Evolutionary conservation across 768 basidiomycete genomes (phyloP), one percentile per base, ranked within the genome.

Genomic region (Russula olivacea): DNA sequence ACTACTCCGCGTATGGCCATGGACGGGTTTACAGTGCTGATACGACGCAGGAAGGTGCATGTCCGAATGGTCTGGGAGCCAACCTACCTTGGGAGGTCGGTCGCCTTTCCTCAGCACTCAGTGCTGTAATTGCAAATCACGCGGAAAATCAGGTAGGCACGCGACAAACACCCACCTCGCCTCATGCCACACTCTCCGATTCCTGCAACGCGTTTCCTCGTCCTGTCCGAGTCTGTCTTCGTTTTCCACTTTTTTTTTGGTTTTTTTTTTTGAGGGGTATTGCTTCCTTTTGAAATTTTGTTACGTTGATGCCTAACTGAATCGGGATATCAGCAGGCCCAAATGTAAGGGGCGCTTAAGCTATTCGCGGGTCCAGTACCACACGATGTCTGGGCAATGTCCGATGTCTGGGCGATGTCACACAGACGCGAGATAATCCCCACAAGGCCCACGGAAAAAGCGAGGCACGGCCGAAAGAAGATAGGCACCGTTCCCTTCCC

Each of bases 281-380:
- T 12, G 11, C 11, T 47, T 47, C 45, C 45, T 47, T 47, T 47
- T 47, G 7, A 12, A 41, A 32, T 3, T n/a, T 23, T 34, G 17
- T 54, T 54, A 54, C 47, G 49, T 45, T 41, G 48, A 28, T 54
- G 14, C 4, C 51, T 51, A 55, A 32, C 54, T 38, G 48, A 10
- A 55, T 64, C 54, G 28, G 48, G 58, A 38, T 11, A 23, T 54
- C 36, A 32, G 36, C 36, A 53, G 25, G 8, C 40, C 55, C 23
- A 19, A 51, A 12, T 32, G 34, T 55, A 30, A n/a, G 12, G 19
- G n/a, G 48, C 48, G 45, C 25, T 28, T 25, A 28, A 12, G 48
- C 45, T 21, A 47, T 21, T n/a, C 45, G 21, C 45, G n/a, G 43
- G 21, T n/a, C 3, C 10, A 21, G 43, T 47, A 21, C 45, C 21